Evolutionary conservation across 2,329 filamentous ascomycete genomes (phyloP), one percentile per base, ranked within the genome.

Genomic region (Eutypella sp.): DNA sequence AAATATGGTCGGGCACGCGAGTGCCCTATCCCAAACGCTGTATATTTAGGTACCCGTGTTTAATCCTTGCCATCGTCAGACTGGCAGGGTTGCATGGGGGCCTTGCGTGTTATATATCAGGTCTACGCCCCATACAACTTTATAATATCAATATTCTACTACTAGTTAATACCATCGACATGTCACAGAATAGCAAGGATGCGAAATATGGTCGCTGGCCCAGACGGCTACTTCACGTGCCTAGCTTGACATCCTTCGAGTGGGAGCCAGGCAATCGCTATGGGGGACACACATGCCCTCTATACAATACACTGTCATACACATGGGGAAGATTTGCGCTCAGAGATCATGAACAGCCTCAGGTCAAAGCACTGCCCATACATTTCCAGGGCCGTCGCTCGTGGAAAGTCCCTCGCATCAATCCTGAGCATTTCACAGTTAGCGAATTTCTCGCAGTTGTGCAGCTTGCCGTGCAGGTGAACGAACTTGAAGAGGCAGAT

Each of bases 361-460:
- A 15, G 5, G 36, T 45, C 18, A n/a, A 27, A 19, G 20, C 24
- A 15, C 10, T 41, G 18, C 18, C 22, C n/a, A 41, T 41, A 10
- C 2, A 16, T 2, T 27, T 41, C 13, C 13, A 31, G 24, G 40
- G 40, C 24, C 40, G 24, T 5, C 24, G 40, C 16, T 31, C 43
- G 10, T 45, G 43, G 43, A 40, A 45, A 36, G 41, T 45, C 19
- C 43, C 43, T 13, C 27, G 27, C 5, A 45, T 45, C 24, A n/a
- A 45, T 19, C 43, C 43, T 5, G 33, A 9, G 8, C 36, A 40
- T 11, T 45, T 45, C 43, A 45, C 33, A 22, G 43, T 45, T 22
- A 23, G 16, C 8, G 34, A 40, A 27, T 45, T 45, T 19, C 5
- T 9, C 4, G 40, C 40, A 3, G 40, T 24, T 16, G 24, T 41